Evolutionary conservation across 768 basidiomycete species (phyloP), one percentile per base, ranked within the genome.

Genomic region (Austroboletus eburneus): DNA sequence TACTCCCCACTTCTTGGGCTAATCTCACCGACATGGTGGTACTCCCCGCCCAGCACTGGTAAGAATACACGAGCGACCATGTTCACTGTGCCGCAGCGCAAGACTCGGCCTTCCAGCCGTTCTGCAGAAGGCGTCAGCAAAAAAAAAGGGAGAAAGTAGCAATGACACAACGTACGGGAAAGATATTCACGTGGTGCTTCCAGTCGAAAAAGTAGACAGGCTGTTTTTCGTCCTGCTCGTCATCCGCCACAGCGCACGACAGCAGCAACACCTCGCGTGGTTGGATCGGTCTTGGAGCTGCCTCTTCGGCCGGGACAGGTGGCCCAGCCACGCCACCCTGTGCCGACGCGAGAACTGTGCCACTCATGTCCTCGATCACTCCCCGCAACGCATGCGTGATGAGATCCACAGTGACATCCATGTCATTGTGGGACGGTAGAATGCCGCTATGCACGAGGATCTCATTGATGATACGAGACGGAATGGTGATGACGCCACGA

Each of bases 401-500:
- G 17, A 56, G 45, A 16, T 12, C 45, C n/a, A 48, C n/a, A 0
- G 53, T 58, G 10, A 21, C 30, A 4, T 48, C 51, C 41, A 61
- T 39, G n/a, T 55, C 54, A 24, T 38, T 41, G 29, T 40, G 25
- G n/a, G 41, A n/a, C 1, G 24, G 14, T 4, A 41, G 43, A 12
- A 44, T 29, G 23, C 38, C 46, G 25, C 41, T 52, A 14, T 48
- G 39, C 12, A 55, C 48, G 18, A 63, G 43, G 45, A 63, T 50
- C 0, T 57, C 54, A 27, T 61, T 45, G 43, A 65, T 45, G 39
- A 65, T 45, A 4, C 23, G 45, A 14, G 25, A 48, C 3, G 61
- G 53, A 14, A 63, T 50, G 35, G 50, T 46, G 43, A 64, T 66
- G 18, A 64, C 46, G 5, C 64, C 62, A 22, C 54, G 56, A 24